phyloP scores from a whole-genome alignment of 2,329 filamentous ascomycete species.

The Alternaria atra region DNA sequence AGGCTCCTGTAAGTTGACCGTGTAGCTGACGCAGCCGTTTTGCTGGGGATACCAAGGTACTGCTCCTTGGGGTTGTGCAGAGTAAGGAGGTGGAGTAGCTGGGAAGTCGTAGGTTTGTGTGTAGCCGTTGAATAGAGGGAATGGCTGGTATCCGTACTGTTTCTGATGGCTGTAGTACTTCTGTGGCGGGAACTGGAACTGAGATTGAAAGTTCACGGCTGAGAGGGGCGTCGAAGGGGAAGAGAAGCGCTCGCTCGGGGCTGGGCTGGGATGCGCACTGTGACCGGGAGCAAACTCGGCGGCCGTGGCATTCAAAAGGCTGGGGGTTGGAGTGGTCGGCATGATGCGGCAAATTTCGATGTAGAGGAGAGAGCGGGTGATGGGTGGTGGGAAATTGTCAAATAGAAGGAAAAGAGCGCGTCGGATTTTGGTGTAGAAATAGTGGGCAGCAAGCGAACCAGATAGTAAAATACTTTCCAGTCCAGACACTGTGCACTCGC shows the following conservation, averaged over 20 bases:
- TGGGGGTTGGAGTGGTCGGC: background rate
- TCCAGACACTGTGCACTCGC: background rate
- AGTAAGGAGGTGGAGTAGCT: background rate
- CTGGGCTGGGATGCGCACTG: background rate
- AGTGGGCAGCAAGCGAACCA: slow-evolving; percentile 1
- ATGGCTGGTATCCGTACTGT: background rate
- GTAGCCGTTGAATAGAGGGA: background rate
- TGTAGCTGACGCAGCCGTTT: background rate
- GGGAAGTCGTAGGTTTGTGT: background rate
- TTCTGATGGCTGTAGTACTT: background rate
- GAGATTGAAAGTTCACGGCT: background rate
- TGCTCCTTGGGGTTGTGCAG: background rate
- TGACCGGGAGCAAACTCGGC: background rate
- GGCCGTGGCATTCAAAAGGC: background rate
- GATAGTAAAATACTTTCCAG: background rate
- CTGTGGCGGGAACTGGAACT: background rate
- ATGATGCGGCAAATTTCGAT: background rate
- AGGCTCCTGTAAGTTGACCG: background rate
- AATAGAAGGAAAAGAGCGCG: background rate
- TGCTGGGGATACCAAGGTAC: background rate
- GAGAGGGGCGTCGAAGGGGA: background rate
- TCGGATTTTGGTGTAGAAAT: background rate
- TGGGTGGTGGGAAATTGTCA: background rate
- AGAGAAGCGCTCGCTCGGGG: background rate
- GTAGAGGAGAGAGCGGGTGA: background rate